Evolutionary conservation across 2,329 filamentous ascomycete genomes (phyloP), one percentile per base, ranked within the genome.

Genomic region (Macrophomina phaseolina): DNA sequence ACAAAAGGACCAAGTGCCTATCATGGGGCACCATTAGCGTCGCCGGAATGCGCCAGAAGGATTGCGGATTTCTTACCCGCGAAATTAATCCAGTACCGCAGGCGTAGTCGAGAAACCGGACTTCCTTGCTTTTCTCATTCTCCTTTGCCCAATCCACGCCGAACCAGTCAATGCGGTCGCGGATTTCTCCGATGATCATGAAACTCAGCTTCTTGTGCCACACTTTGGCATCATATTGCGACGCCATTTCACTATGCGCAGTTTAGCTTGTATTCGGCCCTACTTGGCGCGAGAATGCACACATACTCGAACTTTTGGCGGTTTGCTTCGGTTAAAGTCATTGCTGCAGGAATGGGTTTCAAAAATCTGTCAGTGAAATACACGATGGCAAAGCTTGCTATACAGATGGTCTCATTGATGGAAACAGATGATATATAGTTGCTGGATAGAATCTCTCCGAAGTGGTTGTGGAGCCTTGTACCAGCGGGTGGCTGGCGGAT

Each of bases 41-140:
- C 38, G 45, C 6, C 64, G 51, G 16, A 8, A 51, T 64, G n/a
- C 16, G 58, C 55, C 38, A 28, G 14, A 45, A n/a, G 61, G n/a
- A 23, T 18, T 48, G 8, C 42, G 52, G 36, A 48, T 23, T 51
- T 64, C 83, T 70, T 74, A 90, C 89, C 76, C 85, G 83, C 12
- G 89, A 90, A 69, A 91, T 81, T 65, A 87, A 77, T 2, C 90
- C 90, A 5, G 89, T 89, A 8, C 91, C 91, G 73, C 91, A 93
- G 16, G 91, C 91, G 77, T 93, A 94, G 75, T 94, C 91, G 1
- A 93, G 81, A 23, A 92, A 78, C 53, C 84, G 84, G 49, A 87
- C 73, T 55, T 75, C 69, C 32, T 72, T 66, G 11, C 46, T 46
- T 38, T 38, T 45, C 7, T 55, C 38, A 4, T 58, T 30, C 4